Conservation (phyloP, 352 stramenopile genomes). For the Pilasporangium apinafurcum region DNA sequence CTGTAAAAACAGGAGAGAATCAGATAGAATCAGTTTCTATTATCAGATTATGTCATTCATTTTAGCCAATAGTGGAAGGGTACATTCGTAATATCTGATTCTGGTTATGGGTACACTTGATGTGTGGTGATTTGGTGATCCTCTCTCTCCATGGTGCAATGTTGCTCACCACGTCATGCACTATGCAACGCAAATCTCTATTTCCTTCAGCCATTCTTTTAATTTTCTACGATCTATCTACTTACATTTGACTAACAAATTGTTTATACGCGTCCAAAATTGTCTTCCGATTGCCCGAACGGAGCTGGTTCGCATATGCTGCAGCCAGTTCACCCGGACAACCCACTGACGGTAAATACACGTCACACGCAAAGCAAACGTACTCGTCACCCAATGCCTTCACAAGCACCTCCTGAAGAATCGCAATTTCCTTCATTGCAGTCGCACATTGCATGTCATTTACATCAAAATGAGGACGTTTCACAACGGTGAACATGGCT, state of each 20-base stretch:
- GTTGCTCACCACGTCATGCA: too few relatives aligned
- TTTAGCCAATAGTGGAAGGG: too few relatives aligned
- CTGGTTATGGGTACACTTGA: too few relatives aligned
- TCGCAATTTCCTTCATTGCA: conserved; percentile 72
- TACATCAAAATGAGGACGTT: conserved; percentile 64
- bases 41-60: too few relatives aligned
- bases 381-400: conserved; percentile 57
- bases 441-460: conserved; percentile 59
- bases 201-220: too few relatives aligned
- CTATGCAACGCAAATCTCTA: too few relatives aligned
- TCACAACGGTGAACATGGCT: conserved; percentile 62
- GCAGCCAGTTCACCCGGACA: conserved; percentile 50
- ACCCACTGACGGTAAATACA: conserved; percentile 52
- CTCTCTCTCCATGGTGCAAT: too few relatives aligned
- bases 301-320: conserved; percentile 56
- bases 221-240: too few relatives aligned
- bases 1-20: too few relatives aligned
- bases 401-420: conserved; percentile 57
- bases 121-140: too few relatives aligned
- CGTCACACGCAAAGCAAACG: conserved; percentile 45
- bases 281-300: conserved; percentile 50
- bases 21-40: too few relatives aligned
- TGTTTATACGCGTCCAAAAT: conserved; percentile 65
- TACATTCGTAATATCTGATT: too few relatives aligned
- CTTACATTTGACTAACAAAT: conserved; percentile 47